Conservation (phyloP, 1,139 yeast genomes). For the Taphrina communis region DNA sequence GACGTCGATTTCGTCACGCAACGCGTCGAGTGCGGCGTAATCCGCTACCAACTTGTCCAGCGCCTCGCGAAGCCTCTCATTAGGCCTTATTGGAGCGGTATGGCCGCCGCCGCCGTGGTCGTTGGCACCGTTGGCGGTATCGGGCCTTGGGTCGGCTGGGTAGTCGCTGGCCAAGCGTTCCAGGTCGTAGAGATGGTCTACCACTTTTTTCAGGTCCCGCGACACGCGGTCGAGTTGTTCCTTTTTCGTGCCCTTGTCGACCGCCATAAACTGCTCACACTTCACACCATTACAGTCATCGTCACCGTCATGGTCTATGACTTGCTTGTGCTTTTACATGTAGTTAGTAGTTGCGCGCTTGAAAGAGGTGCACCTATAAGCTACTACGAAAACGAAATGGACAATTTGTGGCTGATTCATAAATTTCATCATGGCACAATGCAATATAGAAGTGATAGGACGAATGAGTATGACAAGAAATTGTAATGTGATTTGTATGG, state of each 20-base stretch:
- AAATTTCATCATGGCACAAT: not conserved
- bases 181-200: slow-evolving; percentile 15
- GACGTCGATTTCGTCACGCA: not conserved
- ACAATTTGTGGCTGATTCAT: not conserved
- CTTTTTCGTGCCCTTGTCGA: not conserved
- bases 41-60: slow-evolving; percentile 6
- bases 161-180: slow-evolving; percentile 16
- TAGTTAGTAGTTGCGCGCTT: too few relatives aligned
- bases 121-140: too few relatives aligned
- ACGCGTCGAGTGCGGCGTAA: slow-evolving; percentile 9
- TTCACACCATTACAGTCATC: too few relatives aligned
- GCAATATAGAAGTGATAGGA: too few relatives aligned
- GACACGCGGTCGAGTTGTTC: slow-evolving; percentile 8
- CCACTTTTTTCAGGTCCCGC: slow-evolving; percentile 1
- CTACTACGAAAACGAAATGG: not conserved
- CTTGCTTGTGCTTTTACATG: too few relatives aligned
- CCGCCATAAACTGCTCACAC: not conserved
- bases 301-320: too few relatives aligned
- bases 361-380: too few relatives aligned
- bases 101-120: too few relatives aligned
- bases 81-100: too few relatives aligned
- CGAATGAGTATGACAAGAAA: too few relatives aligned
- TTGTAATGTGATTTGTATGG: slow-evolving; percentile 5
- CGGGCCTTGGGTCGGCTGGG: slow-evolving; percentile 4
- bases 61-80: not conserved